Conservation (phyloP, 768 basidiomycete genomes). For the Macrolepiota albuminosa region DNA sequence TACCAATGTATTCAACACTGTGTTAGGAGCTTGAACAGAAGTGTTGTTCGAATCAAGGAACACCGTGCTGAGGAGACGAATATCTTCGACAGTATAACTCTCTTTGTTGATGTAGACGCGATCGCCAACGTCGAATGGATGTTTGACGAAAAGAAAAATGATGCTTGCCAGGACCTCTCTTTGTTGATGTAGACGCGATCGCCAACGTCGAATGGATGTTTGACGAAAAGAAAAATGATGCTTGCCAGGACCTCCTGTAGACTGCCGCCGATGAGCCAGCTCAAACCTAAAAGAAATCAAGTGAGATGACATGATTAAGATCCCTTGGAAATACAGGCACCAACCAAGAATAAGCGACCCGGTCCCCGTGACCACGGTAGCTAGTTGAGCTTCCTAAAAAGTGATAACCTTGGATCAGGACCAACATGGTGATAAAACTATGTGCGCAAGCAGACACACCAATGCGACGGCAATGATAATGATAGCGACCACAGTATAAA, state of each 20-base stretch:
- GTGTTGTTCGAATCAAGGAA: constrained; percentile 59
- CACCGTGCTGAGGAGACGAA: constrained; percentile 74
- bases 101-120: constrained; percentile 49
- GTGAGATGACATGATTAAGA: not conserved
- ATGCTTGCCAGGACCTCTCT: too few relatives aligned
- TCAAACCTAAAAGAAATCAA: constrained; percentile 44
- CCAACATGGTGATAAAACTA: not conserved
- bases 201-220: constrained; percentile 80
- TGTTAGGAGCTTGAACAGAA: constrained; percentile 71
- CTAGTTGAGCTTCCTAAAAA: constrained; percentile 63
- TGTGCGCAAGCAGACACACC: constrained; percentile 32
- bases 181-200: constrained; percentile 58
- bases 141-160: constrained; percentile 89
- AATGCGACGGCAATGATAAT: constrained; percentile 79
- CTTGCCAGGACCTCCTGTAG: constrained; percentile 77
- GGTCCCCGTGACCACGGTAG: constrained; percentile 71
- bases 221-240: constrained; percentile 90
- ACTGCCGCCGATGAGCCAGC: constrained; percentile 83
- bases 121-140: constrained; percentile 82
- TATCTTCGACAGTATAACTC: constrained; percentile 81
- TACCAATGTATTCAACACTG: constrained; percentile 51
- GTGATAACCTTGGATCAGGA: constrained; percentile 2
- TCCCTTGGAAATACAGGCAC: constrained; percentile 11
- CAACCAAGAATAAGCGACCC: constrained; percentile 52
- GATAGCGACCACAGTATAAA: constrained; percentile 66